A percentile compares a stretch with the other conserved stretches of the same genome.
Conservation (phyloP, 2,329 filamentous ascomycete species). For the Sporothrix inflata region DNA sequence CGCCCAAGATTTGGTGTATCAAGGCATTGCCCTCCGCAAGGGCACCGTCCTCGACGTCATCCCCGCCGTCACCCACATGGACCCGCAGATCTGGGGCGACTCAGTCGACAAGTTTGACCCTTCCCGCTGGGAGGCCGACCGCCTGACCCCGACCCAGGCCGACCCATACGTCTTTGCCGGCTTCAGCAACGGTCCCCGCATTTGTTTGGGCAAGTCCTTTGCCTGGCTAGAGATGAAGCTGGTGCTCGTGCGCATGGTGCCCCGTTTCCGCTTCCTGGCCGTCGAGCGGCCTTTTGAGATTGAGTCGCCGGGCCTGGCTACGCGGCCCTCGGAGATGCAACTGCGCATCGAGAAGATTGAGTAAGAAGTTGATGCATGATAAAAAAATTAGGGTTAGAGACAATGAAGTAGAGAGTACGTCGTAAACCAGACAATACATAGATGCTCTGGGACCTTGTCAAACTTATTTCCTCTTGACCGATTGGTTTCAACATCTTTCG, state of each 20-base stretch:
- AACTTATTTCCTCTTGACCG: no score
- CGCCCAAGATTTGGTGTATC: constrained; percentile 40
- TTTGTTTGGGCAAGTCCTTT: constrained; percentile 38
- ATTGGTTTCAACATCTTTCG: no score
- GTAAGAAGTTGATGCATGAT: no score
- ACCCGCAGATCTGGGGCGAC: constrained; percentile 45
- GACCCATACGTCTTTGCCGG: constrained; percentile 39
- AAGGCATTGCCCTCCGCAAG: constrained; percentile 43
- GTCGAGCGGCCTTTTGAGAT: constrained; percentile 26
- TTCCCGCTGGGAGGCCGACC: constrained; percentile 43
- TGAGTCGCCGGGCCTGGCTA: constrained; percentile 26
- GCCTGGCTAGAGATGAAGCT: constrained; percentile 38
- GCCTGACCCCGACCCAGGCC: constrained; percentile 35
- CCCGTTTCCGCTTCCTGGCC: constrained; percentile 26
- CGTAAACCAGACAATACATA: no score
- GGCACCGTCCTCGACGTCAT: constrained; percentile 44
- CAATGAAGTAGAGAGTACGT: no score
- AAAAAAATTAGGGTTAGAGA: no score
- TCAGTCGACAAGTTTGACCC: constrained; percentile 45
- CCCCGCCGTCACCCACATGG: constrained; percentile 44
- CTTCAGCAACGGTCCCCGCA: constrained; percentile 39
- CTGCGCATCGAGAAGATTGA: constrained; percentile 22
- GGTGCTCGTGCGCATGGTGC: constrained; percentile 36
- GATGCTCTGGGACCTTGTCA: no score
- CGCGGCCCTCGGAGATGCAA: constrained; percentile 24